Evolutionary conservation across 1,284 basidiomycete species (phyloP).

Genomic region (Boletellus deceptivus): DNA sequence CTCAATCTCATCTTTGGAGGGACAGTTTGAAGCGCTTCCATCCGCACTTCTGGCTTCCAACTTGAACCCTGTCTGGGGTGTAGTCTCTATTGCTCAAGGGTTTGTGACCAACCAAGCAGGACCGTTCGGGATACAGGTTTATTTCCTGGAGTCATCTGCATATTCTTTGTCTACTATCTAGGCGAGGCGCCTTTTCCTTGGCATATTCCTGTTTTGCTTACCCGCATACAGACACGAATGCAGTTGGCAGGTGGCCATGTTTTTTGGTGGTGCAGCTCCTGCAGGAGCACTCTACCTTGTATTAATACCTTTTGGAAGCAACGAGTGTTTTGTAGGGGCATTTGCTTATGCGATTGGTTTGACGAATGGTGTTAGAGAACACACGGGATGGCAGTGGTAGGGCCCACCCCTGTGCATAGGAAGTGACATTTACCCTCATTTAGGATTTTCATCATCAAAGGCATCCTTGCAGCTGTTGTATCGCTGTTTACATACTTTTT

Average conservation of each 20-base stretch:
- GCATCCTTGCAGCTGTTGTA: conserved; percentile 48
- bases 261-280: conserved; percentile 57
- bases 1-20: conserved; percentile 3
- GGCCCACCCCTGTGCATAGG: neutral
- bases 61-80: conserved; percentile 59
- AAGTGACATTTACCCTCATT: neutral
- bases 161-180: conserved; percentile 63
- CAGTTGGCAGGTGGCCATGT: conserved; percentile 59
- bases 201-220: neutral
- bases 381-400: conserved; percentile 54
- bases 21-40: conserved; percentile 54
- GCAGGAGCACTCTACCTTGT: conserved; percentile 47
- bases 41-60: conserved; percentile 60
- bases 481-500: conserved; percentile 52
- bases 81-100: conserved; percentile 58
- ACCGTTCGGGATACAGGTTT: conserved; percentile 55
- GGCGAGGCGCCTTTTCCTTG: conserved; percentile 27
- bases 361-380: conserved; percentile 59
- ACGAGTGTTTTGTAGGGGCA: conserved; percentile 37
- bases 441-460: conserved; percentile 66
- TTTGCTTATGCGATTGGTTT: conserved; percentile 56
- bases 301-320: neutral
- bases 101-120: conserved; percentile 55
- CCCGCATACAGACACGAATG: conserved; percentile 44
- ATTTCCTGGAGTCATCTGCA: conserved; percentile 60